These are phyloP conservation scores for Ananas comosus DNA, from an alignment of 176 grass and related monocot species.

Conservation along the genomic window DNA sequence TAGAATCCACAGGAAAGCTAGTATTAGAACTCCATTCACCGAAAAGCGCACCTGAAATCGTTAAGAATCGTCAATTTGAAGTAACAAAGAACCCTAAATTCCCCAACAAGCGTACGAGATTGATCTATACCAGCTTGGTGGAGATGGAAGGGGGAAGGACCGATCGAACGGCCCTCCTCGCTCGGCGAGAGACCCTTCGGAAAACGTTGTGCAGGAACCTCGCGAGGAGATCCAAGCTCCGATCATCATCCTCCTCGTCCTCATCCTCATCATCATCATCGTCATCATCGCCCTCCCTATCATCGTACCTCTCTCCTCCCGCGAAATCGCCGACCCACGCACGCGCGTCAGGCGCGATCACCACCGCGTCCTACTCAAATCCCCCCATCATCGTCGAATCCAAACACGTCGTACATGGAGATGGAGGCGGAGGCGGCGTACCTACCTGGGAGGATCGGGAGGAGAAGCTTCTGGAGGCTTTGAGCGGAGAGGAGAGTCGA, in stretches of 20 bases:
- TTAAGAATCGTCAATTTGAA: not conserved
- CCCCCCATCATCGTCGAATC: not conserved
- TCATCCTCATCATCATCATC: constrained; percentile 27
- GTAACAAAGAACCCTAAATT: too few relatives aligned
- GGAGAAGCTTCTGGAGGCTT: constrained; percentile 29
- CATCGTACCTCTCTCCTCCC: constrained; percentile 14
- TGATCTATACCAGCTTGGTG: constrained; percentile 49
- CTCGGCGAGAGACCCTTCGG: constrained; percentile 59
- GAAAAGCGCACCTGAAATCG: constrained; percentile 70
- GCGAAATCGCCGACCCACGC: constrained; percentile 51
- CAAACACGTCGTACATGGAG: not conserved
- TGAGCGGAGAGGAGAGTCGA: constrained; percentile 9
- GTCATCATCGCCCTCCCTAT: constrained; percentile 7
- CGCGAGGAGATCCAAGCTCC: constrained; percentile 74
- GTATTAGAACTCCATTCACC: constrained; percentile 75
- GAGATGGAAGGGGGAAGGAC: constrained; percentile 85
- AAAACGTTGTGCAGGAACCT: constrained; percentile 63
- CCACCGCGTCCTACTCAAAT: constrained; percentile 29
- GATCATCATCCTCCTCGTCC: constrained; percentile 50
- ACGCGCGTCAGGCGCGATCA: constrained; percentile 53
- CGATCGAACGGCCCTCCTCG: constrained; percentile 62
- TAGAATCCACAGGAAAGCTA: constrained; percentile 72
- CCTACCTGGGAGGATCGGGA: constrained; percentile 29
- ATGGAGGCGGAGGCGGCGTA: too few relatives aligned
- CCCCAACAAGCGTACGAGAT: not conserved